Evolutionary conservation across 2,329 filamentous ascomycete genomes (phyloP).

Genomic region (Aspergillus tamarii): DNA sequence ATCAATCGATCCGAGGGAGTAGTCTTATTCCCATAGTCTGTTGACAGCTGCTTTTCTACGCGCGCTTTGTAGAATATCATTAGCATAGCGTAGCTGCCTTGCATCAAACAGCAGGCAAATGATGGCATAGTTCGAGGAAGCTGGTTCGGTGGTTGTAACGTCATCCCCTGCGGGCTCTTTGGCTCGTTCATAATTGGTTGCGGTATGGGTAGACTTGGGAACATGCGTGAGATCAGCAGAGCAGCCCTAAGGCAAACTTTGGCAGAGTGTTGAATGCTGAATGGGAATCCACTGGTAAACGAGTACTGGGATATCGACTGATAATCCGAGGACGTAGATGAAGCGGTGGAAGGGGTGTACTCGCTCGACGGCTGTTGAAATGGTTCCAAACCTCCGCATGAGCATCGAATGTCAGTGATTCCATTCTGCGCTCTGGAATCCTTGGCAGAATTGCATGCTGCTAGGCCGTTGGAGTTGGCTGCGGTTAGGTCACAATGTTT

Average conservation of each 20-base stretch:
- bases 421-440: constrained; percentile 21
- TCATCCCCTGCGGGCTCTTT: constrained; percentile 19
- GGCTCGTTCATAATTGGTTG: constrained; percentile 28
- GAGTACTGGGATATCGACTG: constrained; percentile 33
- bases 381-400: constrained; percentile 34
- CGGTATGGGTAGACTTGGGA: constrained; percentile 44
- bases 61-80: constrained; percentile 50
- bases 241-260: constrained; percentile 46
- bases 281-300: constrained; percentile 43
- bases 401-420: constrained; percentile 36
- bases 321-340: constrained; percentile 36
- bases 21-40: constrained; percentile 26
- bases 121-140: constrained; percentile 50
- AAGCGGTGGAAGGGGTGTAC: constrained; percentile 38
- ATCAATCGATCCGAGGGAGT: constrained; percentile 36
- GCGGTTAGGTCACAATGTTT: constrained; percentile 48
- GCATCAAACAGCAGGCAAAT: constrained; percentile 52
- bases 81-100: constrained; percentile 50
- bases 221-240: constrained; percentile 46
- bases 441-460: constrained; percentile 10
- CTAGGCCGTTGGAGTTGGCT: constrained; percentile 25
- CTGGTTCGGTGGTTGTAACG: constrained; percentile 22
- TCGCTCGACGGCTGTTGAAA: constrained; percentile 35
- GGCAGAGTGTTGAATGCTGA: constrained; percentile 45
- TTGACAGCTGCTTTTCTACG: constrained; percentile 37